Evolutionary conservation across 2,329 filamentous ascomycete species (phyloP).

Genomic region (Fusarium transvaalense): DNA sequence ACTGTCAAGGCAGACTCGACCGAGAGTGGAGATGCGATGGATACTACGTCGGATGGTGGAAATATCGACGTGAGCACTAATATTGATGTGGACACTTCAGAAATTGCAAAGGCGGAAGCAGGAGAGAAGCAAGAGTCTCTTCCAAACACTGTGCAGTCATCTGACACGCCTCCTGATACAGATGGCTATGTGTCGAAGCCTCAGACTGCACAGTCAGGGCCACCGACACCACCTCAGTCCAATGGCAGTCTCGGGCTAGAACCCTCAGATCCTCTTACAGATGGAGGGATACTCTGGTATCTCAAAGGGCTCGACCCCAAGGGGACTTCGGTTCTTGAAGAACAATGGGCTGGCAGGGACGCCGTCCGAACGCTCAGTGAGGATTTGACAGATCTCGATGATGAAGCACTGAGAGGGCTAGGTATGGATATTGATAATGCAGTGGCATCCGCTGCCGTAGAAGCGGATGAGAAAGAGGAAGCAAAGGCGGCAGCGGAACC

Average conservation of each 20-base stretch:
- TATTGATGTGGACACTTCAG: slow-evolving; percentile 62
- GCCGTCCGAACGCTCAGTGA: slow-evolving; percentile 79
- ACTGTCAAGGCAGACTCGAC: slow-evolving; percentile 55
- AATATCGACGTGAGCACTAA: slow-evolving; percentile 62
- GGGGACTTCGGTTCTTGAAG: slow-evolving; percentile 83
- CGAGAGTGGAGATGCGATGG: slow-evolving; percentile 52
- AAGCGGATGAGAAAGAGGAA: slow-evolving; percentile 45
- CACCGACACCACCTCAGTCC: slow-evolving; percentile 76
- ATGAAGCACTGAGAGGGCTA: slow-evolving; percentile 85
- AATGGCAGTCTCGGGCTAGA: slow-evolving; percentile 68
- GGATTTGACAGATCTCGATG: slow-evolving; percentile 90
- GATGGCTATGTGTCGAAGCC: slow-evolving; percentile 59
- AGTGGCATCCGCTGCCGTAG: slow-evolving; percentile 47
- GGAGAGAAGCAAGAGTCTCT: slow-evolving; percentile 47
- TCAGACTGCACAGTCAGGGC: slow-evolving; percentile 55
- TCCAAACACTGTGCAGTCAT: slow-evolving; percentile 44
- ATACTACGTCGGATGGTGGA: slow-evolving; percentile 54
- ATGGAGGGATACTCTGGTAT: slow-evolving; percentile 91
- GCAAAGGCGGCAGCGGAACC: slow-evolving; percentile 33
- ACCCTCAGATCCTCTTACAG: slow-evolving; percentile 66
- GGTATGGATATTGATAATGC: slow-evolving; percentile 65
- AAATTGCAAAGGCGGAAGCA: slow-evolving; percentile 48
- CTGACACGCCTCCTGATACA: slow-evolving; percentile 62
- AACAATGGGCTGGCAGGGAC: slow-evolving; percentile 75
- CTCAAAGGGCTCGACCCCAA: slow-evolving; percentile 81